A percentile compares a stretch with the other conserved stretches of the same genome.
These are phyloP conservation scores for Hypoxylon rubiginosum DNA, from an alignment of 2,329 filamentous ascomycete species.

Conservation along the genomic window DNA sequence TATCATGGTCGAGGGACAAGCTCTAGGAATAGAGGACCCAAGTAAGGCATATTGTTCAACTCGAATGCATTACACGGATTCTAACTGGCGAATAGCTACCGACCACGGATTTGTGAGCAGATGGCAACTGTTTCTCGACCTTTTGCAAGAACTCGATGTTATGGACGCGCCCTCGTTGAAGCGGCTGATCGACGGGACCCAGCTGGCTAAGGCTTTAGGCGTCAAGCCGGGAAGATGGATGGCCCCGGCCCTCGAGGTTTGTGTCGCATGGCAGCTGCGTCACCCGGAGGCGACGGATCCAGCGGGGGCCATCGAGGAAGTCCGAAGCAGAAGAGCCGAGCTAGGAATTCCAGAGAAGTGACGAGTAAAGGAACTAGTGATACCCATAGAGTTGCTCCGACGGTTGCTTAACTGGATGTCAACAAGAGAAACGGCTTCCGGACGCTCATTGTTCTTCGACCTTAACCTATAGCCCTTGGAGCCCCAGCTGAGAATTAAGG, in stretches of 20 bases:
- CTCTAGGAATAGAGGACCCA: slow-evolving; percentile 54
- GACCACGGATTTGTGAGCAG: slow-evolving; percentile 58
- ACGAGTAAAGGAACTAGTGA: slow-evolving; percentile 18
- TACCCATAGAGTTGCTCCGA: slow-evolving; percentile 37
- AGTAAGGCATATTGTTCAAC: slow-evolving; percentile 54
- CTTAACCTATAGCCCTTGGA: not conserved
- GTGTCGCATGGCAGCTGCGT: slow-evolving; percentile 89
- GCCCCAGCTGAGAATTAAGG: not conserved
- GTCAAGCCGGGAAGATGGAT: slow-evolving; percentile 88
- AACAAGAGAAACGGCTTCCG: not conserved
- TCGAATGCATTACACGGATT: not conserved
- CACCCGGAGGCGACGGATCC: slow-evolving; percentile 76
- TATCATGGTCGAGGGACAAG: slow-evolving; percentile 64
- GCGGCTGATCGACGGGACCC: slow-evolving; percentile 79
- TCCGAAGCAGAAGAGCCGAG: slow-evolving; percentile 65
- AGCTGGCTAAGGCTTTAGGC: slow-evolving; percentile 76
- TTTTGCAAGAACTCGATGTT: slow-evolving; percentile 67
- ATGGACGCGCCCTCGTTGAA: slow-evolving; percentile 71
- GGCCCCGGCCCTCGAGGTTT: slow-evolving; percentile 80
- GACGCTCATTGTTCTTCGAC: not conserved
- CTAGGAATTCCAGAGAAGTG: slow-evolving; percentile 58
- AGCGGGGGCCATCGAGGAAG: slow-evolving; percentile 70
- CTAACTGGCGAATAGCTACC: slow-evolving; percentile 39
- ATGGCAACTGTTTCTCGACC: slow-evolving; percentile 70
- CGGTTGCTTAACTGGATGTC: not conserved